Percentiles rank a stretch among this genome's conserved stretches.
Evolutionary conservation across 345 rosid genomes (phyloP).

Genomic region (Eucalyptus rudis): DNA sequence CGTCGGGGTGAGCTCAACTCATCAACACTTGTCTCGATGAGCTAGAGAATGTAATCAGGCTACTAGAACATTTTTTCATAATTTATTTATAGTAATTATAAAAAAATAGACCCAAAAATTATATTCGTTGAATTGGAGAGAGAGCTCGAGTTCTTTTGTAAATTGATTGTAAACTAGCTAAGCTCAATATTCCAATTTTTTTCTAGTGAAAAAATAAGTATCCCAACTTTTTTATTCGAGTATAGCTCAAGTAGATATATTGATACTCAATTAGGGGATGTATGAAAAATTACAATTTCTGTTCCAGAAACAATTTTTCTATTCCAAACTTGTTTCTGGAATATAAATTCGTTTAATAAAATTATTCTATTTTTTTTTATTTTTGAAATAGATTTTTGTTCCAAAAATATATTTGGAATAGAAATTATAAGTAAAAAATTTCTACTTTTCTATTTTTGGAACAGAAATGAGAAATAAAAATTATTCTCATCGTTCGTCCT

Average conservation of each 20-base stretch:
- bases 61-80: neutral
- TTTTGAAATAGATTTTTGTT: too few species aligned
- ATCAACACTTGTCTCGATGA: neutral
- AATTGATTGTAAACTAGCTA: too few species aligned
- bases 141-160: neutral
- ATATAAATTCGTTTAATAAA: too few species aligned
- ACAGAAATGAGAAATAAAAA: too few species aligned
- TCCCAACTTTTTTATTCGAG: neutral
- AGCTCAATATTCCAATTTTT: neutral
- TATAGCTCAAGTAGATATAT: neutral
- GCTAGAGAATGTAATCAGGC: neutral
- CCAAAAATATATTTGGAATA: too few species aligned
- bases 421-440: too few species aligned
- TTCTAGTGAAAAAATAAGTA: neutral
- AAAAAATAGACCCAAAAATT: neutral
- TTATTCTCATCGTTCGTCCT: too few species aligned
- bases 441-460: too few species aligned
- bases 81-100: neutral
- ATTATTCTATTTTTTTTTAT: too few species aligned
- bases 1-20: neutral
- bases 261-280: neutral
- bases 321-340: too few species aligned
- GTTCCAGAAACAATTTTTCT: too few species aligned
- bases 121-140: neutral
- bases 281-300: too few species aligned